Conservation (phyloP, 1,139 yeast species). For the Suhomyces panamericanus region DNA sequence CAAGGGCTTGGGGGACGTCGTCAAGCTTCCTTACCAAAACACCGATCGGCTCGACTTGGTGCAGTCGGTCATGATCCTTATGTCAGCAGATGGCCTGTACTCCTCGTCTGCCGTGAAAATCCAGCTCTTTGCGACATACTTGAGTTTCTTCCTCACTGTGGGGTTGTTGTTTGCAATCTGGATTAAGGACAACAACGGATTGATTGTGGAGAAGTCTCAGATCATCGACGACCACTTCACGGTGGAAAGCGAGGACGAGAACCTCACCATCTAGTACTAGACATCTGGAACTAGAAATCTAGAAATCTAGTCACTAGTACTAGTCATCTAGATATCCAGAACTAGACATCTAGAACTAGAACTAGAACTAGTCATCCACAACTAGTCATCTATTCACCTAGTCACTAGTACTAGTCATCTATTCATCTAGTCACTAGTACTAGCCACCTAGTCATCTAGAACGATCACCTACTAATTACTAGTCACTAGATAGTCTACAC, state of each 20-base stretch:
- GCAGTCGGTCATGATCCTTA: slow-evolving; percentile 3
- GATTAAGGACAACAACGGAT: slow-evolving; percentile 38
- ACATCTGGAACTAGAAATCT: no score
- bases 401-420: no score
- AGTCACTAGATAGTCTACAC: neutral
- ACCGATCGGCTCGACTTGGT: neutral
- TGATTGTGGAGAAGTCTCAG: slow-evolving; percentile 27
- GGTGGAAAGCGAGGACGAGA: slow-evolving; percentile 24
- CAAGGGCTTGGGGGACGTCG: neutral
- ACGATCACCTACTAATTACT: no score
- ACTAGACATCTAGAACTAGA: no score
- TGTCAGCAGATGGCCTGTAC: slow-evolving; percentile 3
- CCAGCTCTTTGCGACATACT: slow-evolving; percentile 19
- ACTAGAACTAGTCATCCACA: no score
- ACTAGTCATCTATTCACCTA: no score
- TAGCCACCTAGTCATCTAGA: no score
- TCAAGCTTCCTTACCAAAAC: neutral
- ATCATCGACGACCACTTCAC: slow-evolving; percentile 23
- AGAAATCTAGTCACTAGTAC: no score
- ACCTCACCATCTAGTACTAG: slow-evolving; percentile 5
- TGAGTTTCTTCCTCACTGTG: slow-evolving; percentile 22
- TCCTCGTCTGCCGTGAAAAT: neutral
- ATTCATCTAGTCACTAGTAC: no score
- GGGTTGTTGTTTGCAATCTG: slow-evolving; percentile 33
- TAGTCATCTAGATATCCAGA: no score